Evolutionary conservation across 139 green algal species (phyloP), one percentile per base, ranked within the genome.

Genomic region (Asterochloris sp.): DNA sequence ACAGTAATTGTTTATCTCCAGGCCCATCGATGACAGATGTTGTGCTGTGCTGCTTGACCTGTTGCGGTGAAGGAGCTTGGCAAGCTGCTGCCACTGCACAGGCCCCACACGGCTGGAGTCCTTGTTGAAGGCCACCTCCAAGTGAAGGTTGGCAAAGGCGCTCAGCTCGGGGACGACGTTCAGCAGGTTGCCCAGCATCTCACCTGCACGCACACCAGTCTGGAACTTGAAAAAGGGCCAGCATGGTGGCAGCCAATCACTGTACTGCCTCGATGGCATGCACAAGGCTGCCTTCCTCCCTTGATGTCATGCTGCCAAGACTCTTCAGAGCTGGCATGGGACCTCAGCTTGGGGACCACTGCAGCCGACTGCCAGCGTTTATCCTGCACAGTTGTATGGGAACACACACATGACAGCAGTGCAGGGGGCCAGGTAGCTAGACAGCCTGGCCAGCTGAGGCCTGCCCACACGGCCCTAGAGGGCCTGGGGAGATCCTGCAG

Each of bases 121-220:
- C 80, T 87, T 87, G 87, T 94, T 94, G 88, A 84, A 89, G 10
- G 67, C 62, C 27, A 94, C 87, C 82, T 92, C 83, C 61, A 97
- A 54, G 66, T 96, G 86, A 67, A 98, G 79, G 73, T 96, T 91
- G 17, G 94, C 94, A 82, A 98, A 94, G 6, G 82, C 69, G 13
- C 78, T 78, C 26, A 98, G 90, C 89, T 98, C 94, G 1, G 95
- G 95, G 63, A 98, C 93, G n/a, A 89, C 80, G 14, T 83, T 83
- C n/a, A 90, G 69, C 21, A 92, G 66, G 80, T 90, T 84, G 61
- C 78, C 73, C 38, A 93, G 84, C 83, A 91, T 86, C 11, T 73
- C 73, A 27, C 89, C 87, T 69, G 89, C 62, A 81, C 12, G 38
- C 23, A 26, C 29, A 79, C 17, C 61, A 66, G 23, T n/a, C 54